These are phyloP conservation scores for Petunia axillaris DNA, from an alignment of 257 asterid genomes.

Conservation along the genomic window DNA sequence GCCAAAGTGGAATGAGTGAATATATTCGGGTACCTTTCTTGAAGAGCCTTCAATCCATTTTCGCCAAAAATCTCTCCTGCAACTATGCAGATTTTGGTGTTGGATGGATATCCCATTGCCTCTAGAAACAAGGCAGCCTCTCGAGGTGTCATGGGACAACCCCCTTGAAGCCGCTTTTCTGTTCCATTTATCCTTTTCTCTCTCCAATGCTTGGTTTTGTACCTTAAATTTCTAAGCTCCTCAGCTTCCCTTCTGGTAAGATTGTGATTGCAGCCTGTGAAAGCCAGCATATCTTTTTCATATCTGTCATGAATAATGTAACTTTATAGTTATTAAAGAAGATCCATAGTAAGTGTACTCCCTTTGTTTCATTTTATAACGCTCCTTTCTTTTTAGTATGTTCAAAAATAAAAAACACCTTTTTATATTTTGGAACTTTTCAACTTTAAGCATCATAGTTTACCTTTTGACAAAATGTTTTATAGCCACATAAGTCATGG, in stretches of 20 bases:
- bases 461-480: too few species aligned
- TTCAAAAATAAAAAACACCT: too few species aligned
- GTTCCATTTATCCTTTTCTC: constrained; percentile 47
- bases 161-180: constrained; percentile 35
- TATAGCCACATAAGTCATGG: too few species aligned
- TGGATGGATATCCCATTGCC: constrained; percentile 44
- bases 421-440: too few species aligned
- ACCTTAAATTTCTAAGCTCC: constrained; percentile 39
- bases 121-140: constrained; percentile 49
- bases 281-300: constrained; percentile 57
- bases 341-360: not conserved
- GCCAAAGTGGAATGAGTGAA: constrained; percentile 44
- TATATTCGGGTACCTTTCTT: constrained; percentile 40
- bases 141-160: constrained; percentile 52
- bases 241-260: constrained; percentile 35
- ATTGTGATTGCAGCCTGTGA: constrained; percentile 53
- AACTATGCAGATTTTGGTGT: constrained; percentile 41
- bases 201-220: constrained; percentile 43
- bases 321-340: not conserved
- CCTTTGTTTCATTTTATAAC: too few species aligned
- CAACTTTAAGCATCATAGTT: too few species aligned
- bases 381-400: too few species aligned
- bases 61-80: constrained; percentile 42
- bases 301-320: constrained; percentile 33
- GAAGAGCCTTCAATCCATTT: constrained; percentile 32